Conservation (phyloP, 257 asterid species). For the Ehretia macrophylla region DNA sequence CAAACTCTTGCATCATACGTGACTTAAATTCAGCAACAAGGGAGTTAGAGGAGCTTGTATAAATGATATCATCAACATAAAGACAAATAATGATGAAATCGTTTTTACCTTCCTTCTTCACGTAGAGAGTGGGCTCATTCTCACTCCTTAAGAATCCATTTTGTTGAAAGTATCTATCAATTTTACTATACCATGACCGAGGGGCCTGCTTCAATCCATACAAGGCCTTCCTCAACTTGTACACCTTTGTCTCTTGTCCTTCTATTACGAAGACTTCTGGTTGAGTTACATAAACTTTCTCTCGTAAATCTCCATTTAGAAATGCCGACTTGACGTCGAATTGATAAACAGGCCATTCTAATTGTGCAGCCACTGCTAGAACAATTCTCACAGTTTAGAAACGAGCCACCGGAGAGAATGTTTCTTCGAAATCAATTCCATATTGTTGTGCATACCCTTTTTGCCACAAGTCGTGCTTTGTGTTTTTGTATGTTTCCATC, state of each 20-base stretch:
- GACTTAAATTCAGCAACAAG: not conserved
- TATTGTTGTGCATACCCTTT: slow-evolving; percentile 1
- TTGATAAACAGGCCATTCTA: not conserved
- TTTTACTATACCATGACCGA: not conserved
- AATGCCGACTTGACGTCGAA: slow-evolving; percentile 6
- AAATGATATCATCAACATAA: slow-evolving; percentile 10
- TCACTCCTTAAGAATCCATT: slow-evolving; percentile 3
- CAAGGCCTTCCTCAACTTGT: not conserved
- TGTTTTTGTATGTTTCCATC: not conserved
- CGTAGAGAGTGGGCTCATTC: slow-evolving; percentile 2
- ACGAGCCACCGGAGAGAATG: not conserved
- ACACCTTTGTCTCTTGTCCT: not conserved
- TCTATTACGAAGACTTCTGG: not conserved
- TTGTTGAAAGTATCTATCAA: not conserved
- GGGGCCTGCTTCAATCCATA: slow-evolving; percentile 7
- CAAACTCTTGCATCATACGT: slow-evolving; percentile 1
- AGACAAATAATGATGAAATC: not conserved
- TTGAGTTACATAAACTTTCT: slow-evolving; percentile 6
- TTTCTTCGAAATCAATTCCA: slow-evolving; percentile 1
- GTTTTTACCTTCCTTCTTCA: not conserved
- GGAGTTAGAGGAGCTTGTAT: not conserved
- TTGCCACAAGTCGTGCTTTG: not conserved
- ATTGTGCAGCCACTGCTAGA: not conserved
- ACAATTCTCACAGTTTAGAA: slow-evolving; percentile 7
- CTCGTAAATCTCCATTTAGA: not conserved